Evolutionary conservation across 148 eudicot species (phyloP), one percentile per base, ranked within the genome.

Genomic region (Amaranthus hypochondriacus): DNA sequence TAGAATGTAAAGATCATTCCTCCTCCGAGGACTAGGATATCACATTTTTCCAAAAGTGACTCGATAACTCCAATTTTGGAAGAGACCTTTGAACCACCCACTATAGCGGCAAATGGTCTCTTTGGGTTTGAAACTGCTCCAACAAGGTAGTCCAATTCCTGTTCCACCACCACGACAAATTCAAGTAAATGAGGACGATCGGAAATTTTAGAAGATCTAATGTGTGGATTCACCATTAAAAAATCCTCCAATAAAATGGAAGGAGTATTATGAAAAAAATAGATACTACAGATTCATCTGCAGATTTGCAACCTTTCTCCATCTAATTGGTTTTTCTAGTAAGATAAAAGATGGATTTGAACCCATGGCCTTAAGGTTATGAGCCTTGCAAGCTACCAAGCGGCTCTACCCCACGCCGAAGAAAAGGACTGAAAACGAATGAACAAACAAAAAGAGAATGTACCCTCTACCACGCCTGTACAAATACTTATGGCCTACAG

Each of bases 1-100:
- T 91, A 91, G 76, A 91, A 91, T 51, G 96, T 91, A 69, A 91
- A 90, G 68, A 93, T 90, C 98, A 93, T 93, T 66, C 98, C 98
- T 76, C 98, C 98, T 59, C 98, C 98, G 18, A 93, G 87, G 72
- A 91, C 84, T 64, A 91, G 86, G 77, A 86, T 83, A 80, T 91
- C 91, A 87, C 89, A 86, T 85, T 89, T 91, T 81, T 87, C 94
- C 71, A 92, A 74, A 53, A 92, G 88, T 44, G 97, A 92, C 79
- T 92, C 97, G 49, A 92, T 92, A 55, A 89, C 94, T 67, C 94
- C 92, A 74, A 89, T 89, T 74, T 92, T 92, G 62, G 90, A 83
- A 18, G 95, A 92, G 51, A 89, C 95, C 87, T 89, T 92, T 75
- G 95, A 88, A 56, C 97, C 97, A 69, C 97, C 97, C 66, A 92